Conservation (phyloP, 768 basidiomycete species). For the Agaricus subrufescens region DNA sequence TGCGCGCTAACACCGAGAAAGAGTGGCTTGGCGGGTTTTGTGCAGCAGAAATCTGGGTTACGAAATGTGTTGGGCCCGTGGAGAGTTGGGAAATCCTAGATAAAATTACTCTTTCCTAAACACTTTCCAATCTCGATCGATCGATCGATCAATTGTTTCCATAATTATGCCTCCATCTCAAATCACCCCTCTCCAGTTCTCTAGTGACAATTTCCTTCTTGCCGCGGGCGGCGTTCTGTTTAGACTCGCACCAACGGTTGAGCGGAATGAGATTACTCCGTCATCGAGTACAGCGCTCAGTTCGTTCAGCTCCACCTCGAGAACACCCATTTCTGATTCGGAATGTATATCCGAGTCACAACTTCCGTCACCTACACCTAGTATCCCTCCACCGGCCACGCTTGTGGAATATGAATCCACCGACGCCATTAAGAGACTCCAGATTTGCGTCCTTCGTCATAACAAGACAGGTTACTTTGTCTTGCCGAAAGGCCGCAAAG, state of each 20-base stretch:
- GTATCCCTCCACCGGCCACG: neutral
- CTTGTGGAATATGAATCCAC: neutral
- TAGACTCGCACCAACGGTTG: conserved; percentile 10
- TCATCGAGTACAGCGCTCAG: neutral
- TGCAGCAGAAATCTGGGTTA: conserved; percentile 53
- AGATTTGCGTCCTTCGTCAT: conserved; percentile 36
- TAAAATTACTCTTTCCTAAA: conserved; percentile 17
- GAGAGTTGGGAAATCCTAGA: conserved; percentile 51
- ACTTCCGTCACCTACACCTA: neutral
- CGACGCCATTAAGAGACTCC: conserved; percentile 15
- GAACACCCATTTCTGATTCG: neutral
- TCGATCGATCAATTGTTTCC: neutral
- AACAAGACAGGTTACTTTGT: conserved; percentile 26
- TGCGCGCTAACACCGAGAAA: conserved; percentile 21
- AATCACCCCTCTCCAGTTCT: conserved; percentile 2
- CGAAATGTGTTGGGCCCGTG: conserved; percentile 56
- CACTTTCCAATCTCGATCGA: neutral
- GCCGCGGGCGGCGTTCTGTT: conserved; percentile 40
- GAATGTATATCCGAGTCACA: neutral
- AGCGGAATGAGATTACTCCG: neutral
- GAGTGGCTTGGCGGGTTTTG: conserved; percentile 39
- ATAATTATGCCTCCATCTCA: neutral
- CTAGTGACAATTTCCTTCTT: conserved; percentile 27
- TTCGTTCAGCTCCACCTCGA: neutral
- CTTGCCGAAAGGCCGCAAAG: conserved; percentile 62